These are phyloP conservation scores for Aureobasidium sp. DNA, from an alignment of 2,329 filamentous ascomycete genomes.

Conservation along the genomic window DNA sequence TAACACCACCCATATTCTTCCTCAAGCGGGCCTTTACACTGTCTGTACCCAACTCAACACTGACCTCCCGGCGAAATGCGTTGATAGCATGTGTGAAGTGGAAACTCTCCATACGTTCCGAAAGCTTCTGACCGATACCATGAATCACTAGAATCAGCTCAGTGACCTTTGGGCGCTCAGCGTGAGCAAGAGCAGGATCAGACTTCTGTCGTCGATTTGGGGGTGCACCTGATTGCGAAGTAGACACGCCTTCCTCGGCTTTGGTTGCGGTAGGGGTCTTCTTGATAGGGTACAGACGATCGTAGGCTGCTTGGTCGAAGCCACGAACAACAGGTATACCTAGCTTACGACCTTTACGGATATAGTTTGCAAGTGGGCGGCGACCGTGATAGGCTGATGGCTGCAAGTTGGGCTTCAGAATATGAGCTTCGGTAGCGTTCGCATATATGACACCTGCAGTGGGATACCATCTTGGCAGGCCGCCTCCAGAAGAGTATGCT, in stretches of 20 bases:
- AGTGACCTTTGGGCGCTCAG: slow-evolving; percentile 63
- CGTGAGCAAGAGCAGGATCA: slow-evolving; percentile 56
- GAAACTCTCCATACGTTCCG: slow-evolving; percentile 88
- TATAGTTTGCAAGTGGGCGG: slow-evolving; percentile 68
- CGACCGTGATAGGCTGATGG: slow-evolving; percentile 81
- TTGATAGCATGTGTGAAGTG: slow-evolving; percentile 97
- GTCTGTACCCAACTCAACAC: slow-evolving; percentile 70
- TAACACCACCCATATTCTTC: slow-evolving; percentile 75
- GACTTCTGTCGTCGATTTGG: slow-evolving; percentile 32
- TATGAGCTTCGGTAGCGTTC: slow-evolving; percentile 66
- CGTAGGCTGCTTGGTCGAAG: slow-evolving; percentile 73
- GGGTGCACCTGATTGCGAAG: slow-evolving; percentile 38
- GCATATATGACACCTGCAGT: slow-evolving; percentile 83
- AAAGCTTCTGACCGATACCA: slow-evolving; percentile 93
- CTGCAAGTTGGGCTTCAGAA: slow-evolving; percentile 76
- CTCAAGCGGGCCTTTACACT: slow-evolving; percentile 69
- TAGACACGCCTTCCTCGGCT: slow-evolving; percentile 39
- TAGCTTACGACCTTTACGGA: slow-evolving; percentile 73
- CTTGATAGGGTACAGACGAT: slow-evolving; percentile 57
- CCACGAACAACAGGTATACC: slow-evolving; percentile 85
- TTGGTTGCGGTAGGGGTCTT: slow-evolving; percentile 33
- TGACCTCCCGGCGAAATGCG: slow-evolving; percentile 75
- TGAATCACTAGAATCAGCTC: slow-evolving; percentile 89
- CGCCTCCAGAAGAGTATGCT: slow-evolving; percentile 36
- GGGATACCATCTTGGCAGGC: slow-evolving; percentile 53